Conservation (phyloP, 2,329 filamentous ascomycete species). For the Aureobasidium sp. region DNA sequence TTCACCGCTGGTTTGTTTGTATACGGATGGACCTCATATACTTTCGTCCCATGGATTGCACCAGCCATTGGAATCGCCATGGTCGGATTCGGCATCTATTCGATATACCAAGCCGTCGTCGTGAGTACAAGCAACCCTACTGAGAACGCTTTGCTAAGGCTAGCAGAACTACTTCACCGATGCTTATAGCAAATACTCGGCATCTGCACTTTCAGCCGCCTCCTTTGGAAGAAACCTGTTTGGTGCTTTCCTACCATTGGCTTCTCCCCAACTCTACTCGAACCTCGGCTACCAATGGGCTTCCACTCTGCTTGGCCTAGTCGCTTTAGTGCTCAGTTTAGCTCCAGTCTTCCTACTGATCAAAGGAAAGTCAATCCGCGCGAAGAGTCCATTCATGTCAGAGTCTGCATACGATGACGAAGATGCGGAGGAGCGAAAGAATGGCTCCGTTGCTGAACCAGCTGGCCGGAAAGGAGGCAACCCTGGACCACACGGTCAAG, state of each 20-base stretch:
- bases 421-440: conserved; percentile 17
- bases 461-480: not conserved
- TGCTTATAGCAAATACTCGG: conserved; percentile 73
- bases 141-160: conserved; percentile 17
- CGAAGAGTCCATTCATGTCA: conserved; percentile 26
- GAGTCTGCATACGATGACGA: conserved; percentile 25
- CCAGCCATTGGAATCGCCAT: conserved; percentile 64
- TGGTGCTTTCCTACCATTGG: conserved; percentile 41
- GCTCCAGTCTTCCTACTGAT: conserved; percentile 35
- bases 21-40: conserved; percentile 65
- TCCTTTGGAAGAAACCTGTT: conserved; percentile 37
- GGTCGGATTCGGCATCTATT: conserved; percentile 79
- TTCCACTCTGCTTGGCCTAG: conserved; percentile 37
- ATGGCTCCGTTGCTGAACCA: not conserved
- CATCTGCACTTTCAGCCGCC: conserved; percentile 68
- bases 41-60: conserved; percentile 62
- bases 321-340: conserved; percentile 35
- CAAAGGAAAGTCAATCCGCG: conserved; percentile 25
- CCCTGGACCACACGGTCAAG: conserved; percentile 6
- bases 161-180: conserved; percentile 74
- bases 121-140: not conserved
- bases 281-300: conserved; percentile 42
- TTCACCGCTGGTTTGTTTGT: conserved; percentile 61
- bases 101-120: conserved; percentile 80
- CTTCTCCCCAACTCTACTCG: conserved; percentile 38